Base-by-base conservation (phyloP, 352 stramenopile species). In the Thalassiosira gravida region DNA sequence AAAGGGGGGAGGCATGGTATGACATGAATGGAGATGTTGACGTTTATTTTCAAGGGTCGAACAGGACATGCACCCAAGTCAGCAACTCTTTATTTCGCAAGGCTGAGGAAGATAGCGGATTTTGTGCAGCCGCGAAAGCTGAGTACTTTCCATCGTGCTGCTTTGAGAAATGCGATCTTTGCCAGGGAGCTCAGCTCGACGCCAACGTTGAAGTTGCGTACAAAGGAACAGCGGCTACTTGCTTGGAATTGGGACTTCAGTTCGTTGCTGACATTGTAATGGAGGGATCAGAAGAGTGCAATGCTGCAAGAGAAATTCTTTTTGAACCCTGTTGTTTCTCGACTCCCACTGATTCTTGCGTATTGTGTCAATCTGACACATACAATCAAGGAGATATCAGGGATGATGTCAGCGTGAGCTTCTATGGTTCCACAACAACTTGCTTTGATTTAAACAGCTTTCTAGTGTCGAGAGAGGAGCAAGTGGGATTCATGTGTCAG, bases 371-470 rank as follows among this genome's bases (percentile, higher is more conserved):
- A 20, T 75, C 62, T 20, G 53, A 55, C 50, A 35, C 52, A 22
- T 50, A 5, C 55, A 32, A 55, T 16, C 70, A 83, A 74, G 75
- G 74, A 39, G 61, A 88, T 2, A 52, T 88, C 57, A 35, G 75
- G 56, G 67, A 77, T 18, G 68, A 69, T 63, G 69, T 69, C 20
- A 75, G 44, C 27, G 65, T 84, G 13, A 77, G 42, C 57, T 88
- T 84, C 66, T 88, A 84, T 62, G 80, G 80, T 47, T 81, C 80
- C 14, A 62, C 62, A 11, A 88, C 80, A 68, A 85, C 80, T 37
- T 88, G 80, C 46, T 70, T 57, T 30, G 71, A 88, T 44, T 71
- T 88, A 22, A 88, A 84, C 72, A 84, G 71, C 27, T 88, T 84
- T 56, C 67, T 88, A 44, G 80, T 82, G 24, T 78, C 66, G 27